Evolutionary conservation across 1,139 yeast genomes (phyloP), one percentile per base, ranked within the genome.

Genomic region (Debaryomyces nepalensis): DNA sequence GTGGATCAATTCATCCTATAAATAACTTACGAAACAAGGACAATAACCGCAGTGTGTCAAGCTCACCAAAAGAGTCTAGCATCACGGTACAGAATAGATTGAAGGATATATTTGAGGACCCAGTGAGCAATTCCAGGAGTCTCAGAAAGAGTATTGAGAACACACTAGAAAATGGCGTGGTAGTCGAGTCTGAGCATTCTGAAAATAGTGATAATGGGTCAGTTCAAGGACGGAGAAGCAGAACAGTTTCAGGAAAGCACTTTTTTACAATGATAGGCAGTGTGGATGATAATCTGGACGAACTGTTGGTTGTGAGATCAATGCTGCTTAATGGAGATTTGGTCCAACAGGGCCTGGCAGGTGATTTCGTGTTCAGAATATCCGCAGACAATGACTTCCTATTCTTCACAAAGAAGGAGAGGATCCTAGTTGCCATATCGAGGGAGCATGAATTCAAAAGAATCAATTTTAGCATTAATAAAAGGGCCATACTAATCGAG

Each of bases 401-500:
- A 20, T 14, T 33, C 24, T 16, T 39, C 14, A 26, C 18, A 8
- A 24, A 27, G 20, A 21, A 33, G 4, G 15, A 21, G 12, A 14
- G 11, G 3, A 7, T 20, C 12, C 16, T 39, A 11, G 27, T 30
- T 8, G 37, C 39, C 4, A 29, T 48, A 3, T 37, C 42, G 9
- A 24, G 42, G 31, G 26, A 23, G 12, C 38, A 26, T 8, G 48
- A 49, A 16, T 30, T 46, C 15, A 37, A 42, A 15, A 35, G 34
- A 18, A 35, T 48, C 5, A 24, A 15, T 10, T 42, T 49, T 26
- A 41, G 49, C 33, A 15, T 40, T 3, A 22, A 41, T 9, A 42
- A 39, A 7, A 29, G 51, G 5, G 38, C 48, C 20, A 26, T 53
- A 12, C 37, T 53, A 6, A 43, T 53, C 7, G 48, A 41, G 32